Conservation (phyloP, 2,329 filamentous ascomycete genomes). For the Lojkania enalia region DNA sequence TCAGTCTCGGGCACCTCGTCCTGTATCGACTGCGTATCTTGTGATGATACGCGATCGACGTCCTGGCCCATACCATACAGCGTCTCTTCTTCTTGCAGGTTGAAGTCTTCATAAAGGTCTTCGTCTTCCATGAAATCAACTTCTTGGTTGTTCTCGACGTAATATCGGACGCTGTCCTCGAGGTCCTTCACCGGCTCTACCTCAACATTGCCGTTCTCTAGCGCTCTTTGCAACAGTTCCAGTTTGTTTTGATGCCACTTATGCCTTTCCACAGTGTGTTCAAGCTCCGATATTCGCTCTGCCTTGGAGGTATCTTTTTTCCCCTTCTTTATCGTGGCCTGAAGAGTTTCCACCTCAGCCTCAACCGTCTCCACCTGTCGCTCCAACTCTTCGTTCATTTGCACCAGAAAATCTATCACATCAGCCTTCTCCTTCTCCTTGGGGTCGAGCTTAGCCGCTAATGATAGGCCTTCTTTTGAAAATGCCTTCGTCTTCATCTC, state of each 20-base stretch:
- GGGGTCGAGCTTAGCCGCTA: constrained; percentile 91
- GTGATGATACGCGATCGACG: constrained; percentile 87
- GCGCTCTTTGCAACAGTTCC: constrained; percentile 82
- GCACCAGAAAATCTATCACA: constrained; percentile 79
- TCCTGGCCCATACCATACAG: constrained; percentile 79
- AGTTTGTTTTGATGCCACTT: constrained; percentile 96
- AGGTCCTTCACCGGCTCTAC: constrained; percentile 83
- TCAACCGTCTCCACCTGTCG: constrained; percentile 91
- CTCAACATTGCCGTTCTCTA: constrained; percentile 92
- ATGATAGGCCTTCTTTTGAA: constrained; percentile 94
- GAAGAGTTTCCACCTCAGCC: constrained; percentile 83
- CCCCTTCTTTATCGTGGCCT: constrained; percentile 90
- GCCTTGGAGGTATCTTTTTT: constrained; percentile 84
- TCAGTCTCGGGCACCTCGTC: constrained; percentile 73
- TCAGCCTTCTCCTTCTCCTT: constrained; percentile 95
- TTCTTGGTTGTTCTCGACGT: constrained; percentile 86
- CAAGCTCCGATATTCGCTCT: constrained; percentile 85
- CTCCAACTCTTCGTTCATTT: constrained; percentile 89
- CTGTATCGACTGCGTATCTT: constrained; percentile 89
- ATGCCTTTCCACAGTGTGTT: constrained; percentile 82
- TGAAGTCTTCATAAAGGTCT: constrained; percentile 90
- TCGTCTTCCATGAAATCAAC: constrained; percentile 94
- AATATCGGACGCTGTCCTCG: constrained; percentile 92
- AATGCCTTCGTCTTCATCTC: constrained; percentile 99
- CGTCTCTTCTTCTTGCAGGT: constrained; percentile 89